A percentile compares a stretch with the other conserved stretches of the same genome.
Evolutionary conservation across 148 eudicot species (phyloP).

Genomic region (Cornus florida): DNA sequence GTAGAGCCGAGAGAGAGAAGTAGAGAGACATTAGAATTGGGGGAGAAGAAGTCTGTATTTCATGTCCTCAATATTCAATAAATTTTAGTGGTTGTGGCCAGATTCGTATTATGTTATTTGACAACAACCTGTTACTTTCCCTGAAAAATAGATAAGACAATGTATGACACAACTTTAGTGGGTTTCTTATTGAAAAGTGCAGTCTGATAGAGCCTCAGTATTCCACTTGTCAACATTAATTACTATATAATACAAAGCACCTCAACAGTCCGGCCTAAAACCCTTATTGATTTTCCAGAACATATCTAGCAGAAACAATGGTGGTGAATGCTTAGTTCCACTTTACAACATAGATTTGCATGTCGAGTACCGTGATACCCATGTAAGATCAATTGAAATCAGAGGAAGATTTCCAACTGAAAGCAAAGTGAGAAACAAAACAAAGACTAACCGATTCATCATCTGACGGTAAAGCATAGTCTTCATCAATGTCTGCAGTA

Average conservation of each 20-base stretch:
- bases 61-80: not conserved
- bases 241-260: not conserved
- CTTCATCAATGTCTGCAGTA: conserved; percentile 55
- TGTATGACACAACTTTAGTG: too few relatives aligned
- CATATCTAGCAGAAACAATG: not conserved
- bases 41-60: not conserved
- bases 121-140: not conserved
- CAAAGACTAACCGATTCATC: conserved; percentile 61
- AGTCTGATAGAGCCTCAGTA: not conserved
- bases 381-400: not conserved
- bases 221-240: not conserved
- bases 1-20: not conserved
- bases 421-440: not conserved
- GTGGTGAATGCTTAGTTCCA: not conserved
- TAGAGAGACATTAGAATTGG: too few relatives aligned
- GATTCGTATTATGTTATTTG: not conserved
- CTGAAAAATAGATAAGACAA: not conserved
- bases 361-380: conserved; percentile 1
- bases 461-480: conserved; percentile 52
- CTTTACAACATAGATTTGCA: conserved; percentile 1
- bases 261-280: not conserved
- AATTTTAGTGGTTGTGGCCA: not conserved
- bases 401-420: not conserved
- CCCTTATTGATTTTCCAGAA: not conserved
- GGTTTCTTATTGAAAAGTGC: not conserved